A percentile compares a stretch with the other conserved stretches of the same genome.
Conservation (phyloP, 805 yeast genomes). For the Candida coquimbonensis region DNA sequence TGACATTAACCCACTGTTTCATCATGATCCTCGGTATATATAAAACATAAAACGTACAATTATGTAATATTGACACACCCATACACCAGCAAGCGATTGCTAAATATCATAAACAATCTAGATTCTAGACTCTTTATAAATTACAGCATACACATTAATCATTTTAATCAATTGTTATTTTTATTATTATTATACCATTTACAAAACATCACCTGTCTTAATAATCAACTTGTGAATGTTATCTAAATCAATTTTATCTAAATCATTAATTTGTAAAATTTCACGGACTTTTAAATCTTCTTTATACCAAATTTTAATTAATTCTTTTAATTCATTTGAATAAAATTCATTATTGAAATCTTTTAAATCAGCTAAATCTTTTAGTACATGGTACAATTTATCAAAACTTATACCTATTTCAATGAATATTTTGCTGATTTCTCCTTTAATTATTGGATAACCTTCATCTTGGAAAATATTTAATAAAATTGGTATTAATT, state of each 20-base stretch:
- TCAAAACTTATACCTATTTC: slow-evolving; percentile 59
- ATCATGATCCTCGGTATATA: no score
- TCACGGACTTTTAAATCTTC: slow-evolving; percentile 59
- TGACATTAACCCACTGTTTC: no score
- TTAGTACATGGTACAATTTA: slow-evolving; percentile 57
- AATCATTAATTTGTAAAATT: slow-evolving; percentile 30
- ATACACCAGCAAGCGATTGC: not conserved
- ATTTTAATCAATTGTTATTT: not conserved
- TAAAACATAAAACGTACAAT: no score
- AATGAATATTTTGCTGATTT: slow-evolving; percentile 53
- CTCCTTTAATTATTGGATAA: slow-evolving; percentile 38
- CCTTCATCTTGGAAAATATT: slow-evolving; percentile 40
- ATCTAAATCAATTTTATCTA: slow-evolving; percentile 24
- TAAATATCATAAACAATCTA: no score
- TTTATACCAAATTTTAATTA: slow-evolving; percentile 62
- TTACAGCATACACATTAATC: not conserved
- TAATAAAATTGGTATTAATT: slow-evolving; percentile 58
- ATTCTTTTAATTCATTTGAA: slow-evolving; percentile 52
- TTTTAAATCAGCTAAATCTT: slow-evolving; percentile 53
- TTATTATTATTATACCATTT: not conserved
- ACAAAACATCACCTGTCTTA: slow-evolving; percentile 8
- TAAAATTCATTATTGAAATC: slow-evolving; percentile 45
- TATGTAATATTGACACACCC: not conserved
- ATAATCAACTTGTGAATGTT: slow-evolving; percentile 8
- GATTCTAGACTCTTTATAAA: no score